Evolutionary conservation across 1,284 basidiomycete species (phyloP).

Genomic region (Pterulicium gracile): DNA sequence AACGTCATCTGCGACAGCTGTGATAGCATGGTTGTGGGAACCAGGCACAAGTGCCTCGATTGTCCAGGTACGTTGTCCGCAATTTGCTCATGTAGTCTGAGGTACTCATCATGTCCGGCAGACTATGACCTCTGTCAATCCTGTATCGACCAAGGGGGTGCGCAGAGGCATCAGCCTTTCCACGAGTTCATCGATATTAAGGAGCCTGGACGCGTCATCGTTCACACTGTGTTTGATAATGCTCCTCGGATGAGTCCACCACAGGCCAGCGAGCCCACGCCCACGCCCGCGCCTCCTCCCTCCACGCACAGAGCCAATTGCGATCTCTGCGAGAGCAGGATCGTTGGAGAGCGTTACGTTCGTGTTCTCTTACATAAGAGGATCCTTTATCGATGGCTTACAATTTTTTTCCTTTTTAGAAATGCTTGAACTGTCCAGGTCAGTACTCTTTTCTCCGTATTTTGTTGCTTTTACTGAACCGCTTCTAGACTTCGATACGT

Average conservation of each 20-base stretch:
- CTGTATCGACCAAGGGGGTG: slow-evolving; percentile 36
- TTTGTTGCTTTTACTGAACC: slow-evolving; percentile 6
- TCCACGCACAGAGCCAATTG: too few relatives aligned
- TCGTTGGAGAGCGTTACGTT: slow-evolving; percentile 60
- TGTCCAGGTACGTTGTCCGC: slow-evolving; percentile 42
- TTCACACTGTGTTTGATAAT: slow-evolving; percentile 45
- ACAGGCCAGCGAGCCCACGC: slow-evolving; percentile 7
- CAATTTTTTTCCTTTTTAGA: slow-evolving; percentile 26
- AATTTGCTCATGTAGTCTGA: not conserved
- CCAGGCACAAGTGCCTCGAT: slow-evolving; percentile 67
- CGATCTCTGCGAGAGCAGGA: slow-evolving; percentile 66
- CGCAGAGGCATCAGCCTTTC: slow-evolving; percentile 40
- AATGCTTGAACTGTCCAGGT: slow-evolving; percentile 58
- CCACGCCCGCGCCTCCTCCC: slow-evolving; percentile 5
- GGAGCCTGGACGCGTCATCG: slow-evolving; percentile 50
- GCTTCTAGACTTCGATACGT: slow-evolving; percentile 57
- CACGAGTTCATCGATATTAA: slow-evolving; percentile 63
- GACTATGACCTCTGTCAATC: slow-evolving; percentile 64
- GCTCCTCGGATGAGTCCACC: not conserved
- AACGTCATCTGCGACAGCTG: slow-evolving; percentile 53
- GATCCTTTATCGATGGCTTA: slow-evolving; percentile 4
- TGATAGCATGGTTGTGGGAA: slow-evolving; percentile 39
- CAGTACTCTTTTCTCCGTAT: not conserved
- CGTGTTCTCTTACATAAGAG: slow-evolving; percentile 21
- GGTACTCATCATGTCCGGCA: slow-evolving; percentile 11